These are phyloP conservation scores for Moniliophthora roreri DNA, from an alignment of 1,284 basidiomycete genomes.

Conservation along the genomic window DNA sequence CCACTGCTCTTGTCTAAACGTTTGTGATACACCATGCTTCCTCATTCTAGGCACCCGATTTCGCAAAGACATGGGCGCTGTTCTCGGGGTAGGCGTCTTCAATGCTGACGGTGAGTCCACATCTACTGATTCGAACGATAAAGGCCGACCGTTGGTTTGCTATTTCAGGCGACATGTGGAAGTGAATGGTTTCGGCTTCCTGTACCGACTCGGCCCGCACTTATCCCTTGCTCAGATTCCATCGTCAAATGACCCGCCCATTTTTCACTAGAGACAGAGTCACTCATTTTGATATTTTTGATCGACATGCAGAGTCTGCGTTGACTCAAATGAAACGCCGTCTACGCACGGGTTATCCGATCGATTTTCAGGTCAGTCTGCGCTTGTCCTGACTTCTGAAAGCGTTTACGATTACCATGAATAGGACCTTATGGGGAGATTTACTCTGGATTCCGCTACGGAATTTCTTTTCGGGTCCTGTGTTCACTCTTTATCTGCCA, in stretches of 20 bases:
- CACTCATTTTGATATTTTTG: constrained; percentile 36
- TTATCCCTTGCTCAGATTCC: constrained; percentile 24
- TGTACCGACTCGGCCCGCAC: not conserved
- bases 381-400: not conserved
- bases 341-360: constrained; percentile 10
- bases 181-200: constrained; percentile 56
- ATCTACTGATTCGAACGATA: not conserved
- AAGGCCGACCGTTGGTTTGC: not conserved
- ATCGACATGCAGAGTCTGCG: constrained; percentile 18
- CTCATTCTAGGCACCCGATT: not conserved
- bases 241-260: constrained; percentile 37
- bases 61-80: not conserved
- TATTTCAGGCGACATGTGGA: constrained; percentile 50
- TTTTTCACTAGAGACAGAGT: constrained; percentile 39
- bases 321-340: constrained; percentile 8
- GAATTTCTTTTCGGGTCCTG: constrained; percentile 45
- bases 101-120: not conserved
- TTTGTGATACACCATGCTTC: not conserved
- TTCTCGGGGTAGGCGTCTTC: not conserved
- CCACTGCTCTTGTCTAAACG: not conserved
- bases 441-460: constrained; percentile 45
- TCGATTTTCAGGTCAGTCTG: constrained; percentile 16
- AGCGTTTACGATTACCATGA: not conserved
- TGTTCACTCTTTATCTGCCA: constrained; percentile 34
- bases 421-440: constrained; percentile 38